Percentiles rank a stretch among this genome's conserved stretches.
These are phyloP conservation scores for Aspergillus sp. DNA, from an alignment of 2,329 filamentous ascomycete genomes.

Conservation along the genomic window DNA sequence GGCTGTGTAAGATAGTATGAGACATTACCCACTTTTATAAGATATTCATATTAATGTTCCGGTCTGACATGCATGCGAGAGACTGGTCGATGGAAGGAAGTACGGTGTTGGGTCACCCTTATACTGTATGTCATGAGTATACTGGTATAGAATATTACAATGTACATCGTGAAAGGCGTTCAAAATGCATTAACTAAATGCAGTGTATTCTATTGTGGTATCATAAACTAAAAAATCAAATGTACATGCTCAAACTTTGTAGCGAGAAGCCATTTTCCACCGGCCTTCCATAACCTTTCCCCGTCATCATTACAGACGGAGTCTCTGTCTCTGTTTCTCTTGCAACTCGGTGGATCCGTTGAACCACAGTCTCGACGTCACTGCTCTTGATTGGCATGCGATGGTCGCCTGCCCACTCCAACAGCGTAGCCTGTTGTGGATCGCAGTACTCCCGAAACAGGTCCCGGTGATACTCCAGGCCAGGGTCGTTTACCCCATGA, in stretches of 20 bases:
- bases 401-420: constrained; percentile 75
- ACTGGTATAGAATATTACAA: no score
- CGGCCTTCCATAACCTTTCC: not conserved
- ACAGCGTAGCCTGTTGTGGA: constrained; percentile 44
- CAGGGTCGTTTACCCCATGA: constrained; percentile 59
- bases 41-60: no score
- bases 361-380: constrained; percentile 52
- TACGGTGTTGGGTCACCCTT: no score
- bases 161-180: no score
- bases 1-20: not conserved
- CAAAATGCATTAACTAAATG: no score
- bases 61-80: no score
- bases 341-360: not conserved
- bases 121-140: no score
- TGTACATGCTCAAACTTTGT: not conserved
- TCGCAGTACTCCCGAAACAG: constrained; percentile 54
- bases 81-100: no score
- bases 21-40: no score
- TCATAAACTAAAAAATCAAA: not conserved
- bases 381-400: constrained; percentile 66
- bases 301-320: not conserved
- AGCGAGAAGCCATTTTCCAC: not conserved
- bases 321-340: not conserved
- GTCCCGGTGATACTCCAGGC: constrained; percentile 17
- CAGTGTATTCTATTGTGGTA: not conserved